Base-by-base conservation (phyloP, 2,329 filamentous ascomycete species). In the Samsoniella hepiali region DNA sequence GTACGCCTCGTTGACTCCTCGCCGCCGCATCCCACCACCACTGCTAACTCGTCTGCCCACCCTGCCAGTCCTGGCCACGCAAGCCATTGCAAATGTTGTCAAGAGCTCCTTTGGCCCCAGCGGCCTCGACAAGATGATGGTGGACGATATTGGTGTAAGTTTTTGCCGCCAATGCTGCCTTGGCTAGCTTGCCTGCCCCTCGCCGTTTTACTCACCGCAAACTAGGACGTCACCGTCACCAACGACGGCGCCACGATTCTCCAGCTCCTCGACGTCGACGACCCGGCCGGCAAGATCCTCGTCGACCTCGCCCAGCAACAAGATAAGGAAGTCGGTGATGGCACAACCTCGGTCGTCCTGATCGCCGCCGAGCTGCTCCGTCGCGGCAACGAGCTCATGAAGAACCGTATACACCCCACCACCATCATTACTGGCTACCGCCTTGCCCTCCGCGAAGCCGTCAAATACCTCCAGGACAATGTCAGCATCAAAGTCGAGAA, bases 81-180 rank as follows among this genome's bases (percentile, higher is more conserved):
- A 97, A 77, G 93, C 94, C 65, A 98, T 99, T 73, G 90, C 95
- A 72, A 99, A 98, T 87, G 93, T 99, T 65, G 93, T 99, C 77
- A 98, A 97, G 83, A 97, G 91, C 78, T 99, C 95, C 17, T 99
- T 99, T 75, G 95, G 95, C 63, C 95, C 95, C 58, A 97, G 92
- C 67, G 95, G 95, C 56, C 85, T 99, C 69, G 95, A 99, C 77
- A 99, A 99, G 86, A 99, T 99, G 95, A 98, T 99, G 95, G 95
- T 99, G 72, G 95, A 99, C 80, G 95, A 99, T 76, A 98, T 99
- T 77, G 95, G 95, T 74, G 90, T 92, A 86, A 71, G 88, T 72
- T 66, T 68, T 62, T 58, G 63, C 44, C 47, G 45, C 6, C 45
- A 44, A 54, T 61, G 44, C 29, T 27, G n/a, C 45, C 11, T 54